Evolutionary conservation across 2,329 filamentous ascomycete genomes (phyloP).

Genomic region (Colletotrichum tabaci): DNA sequence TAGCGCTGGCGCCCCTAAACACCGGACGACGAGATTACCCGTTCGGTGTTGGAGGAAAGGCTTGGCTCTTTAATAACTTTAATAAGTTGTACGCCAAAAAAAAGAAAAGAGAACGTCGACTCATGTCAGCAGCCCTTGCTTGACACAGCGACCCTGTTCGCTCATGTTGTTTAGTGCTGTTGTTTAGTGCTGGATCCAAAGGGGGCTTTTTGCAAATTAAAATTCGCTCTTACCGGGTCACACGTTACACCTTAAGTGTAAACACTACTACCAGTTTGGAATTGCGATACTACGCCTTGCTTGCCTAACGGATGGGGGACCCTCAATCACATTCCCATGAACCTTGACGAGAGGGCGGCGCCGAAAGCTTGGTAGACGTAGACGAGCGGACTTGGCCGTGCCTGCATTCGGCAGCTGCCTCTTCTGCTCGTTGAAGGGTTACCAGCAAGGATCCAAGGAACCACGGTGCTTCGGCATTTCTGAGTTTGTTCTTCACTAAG

Average conservation of each 20-base stretch:
- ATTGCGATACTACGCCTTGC: not conserved
- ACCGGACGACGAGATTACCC: not conserved
- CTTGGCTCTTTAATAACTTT: not conserved
- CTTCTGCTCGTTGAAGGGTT: not conserved
- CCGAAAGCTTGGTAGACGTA: not conserved
- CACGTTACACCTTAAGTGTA: no score
- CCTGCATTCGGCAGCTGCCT: not conserved
- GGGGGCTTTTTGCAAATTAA: no score
- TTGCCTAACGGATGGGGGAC: not conserved
- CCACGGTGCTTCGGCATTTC: not conserved
- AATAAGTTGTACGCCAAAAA: not conserved
- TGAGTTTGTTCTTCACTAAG: no score
- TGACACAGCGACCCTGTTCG: no score
- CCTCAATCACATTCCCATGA: not conserved
- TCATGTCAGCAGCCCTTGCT: no score
- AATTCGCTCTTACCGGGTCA: no score
- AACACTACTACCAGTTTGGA: not conserved
- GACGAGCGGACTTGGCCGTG: not conserved
- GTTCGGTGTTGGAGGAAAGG: not conserved
- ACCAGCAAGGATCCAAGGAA: not conserved
- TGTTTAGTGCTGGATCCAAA: not conserved
- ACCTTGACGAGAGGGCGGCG: not conserved
- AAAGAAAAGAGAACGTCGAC: not conserved
- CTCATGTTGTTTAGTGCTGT: not conserved
- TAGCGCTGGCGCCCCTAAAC: no score